Conservation (phyloP, 441 rosid genomes). For the Bocquillonia castaneifolia region DNA sequence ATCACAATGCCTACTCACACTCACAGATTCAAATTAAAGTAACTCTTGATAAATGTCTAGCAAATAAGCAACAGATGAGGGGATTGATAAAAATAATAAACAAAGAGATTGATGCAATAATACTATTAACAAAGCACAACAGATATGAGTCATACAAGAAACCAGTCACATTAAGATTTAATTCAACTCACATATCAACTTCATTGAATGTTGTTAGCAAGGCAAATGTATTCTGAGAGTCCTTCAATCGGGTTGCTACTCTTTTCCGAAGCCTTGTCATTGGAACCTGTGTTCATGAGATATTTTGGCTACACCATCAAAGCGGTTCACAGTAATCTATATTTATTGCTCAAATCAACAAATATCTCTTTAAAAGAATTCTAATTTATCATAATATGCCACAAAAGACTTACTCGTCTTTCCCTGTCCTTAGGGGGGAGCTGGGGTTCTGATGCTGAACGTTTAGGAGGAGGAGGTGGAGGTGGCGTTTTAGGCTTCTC, state of each 20-base stretch:
- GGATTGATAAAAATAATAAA: background rate
- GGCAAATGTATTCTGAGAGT: conserved; percentile 93
- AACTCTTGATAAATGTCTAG: background rate
- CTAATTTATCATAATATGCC: conserved; percentile 7
- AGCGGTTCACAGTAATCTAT: conserved; percentile 3
- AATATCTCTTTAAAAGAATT: background rate
- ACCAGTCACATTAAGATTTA: background rate
- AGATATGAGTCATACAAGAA: background rate
- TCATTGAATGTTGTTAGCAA: conserved; percentile 94
- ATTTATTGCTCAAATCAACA: background rate
- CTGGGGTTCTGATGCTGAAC: conserved; percentile 76
- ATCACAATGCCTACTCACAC: background rate
- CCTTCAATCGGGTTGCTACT: conserved; percentile 82
- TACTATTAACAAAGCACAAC: background rate
- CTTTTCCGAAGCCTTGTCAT: conserved; percentile 96
- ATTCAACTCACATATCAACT: conserved; percentile 82
- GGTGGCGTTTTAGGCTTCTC: conserved; percentile 58
- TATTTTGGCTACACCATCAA: conserved; percentile 21
- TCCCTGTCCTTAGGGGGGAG: conserved; percentile 97
- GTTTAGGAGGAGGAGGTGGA: conserved; percentile 53
- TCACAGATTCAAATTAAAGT: background rate
- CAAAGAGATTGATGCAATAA: background rate
- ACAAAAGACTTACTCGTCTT: conserved; percentile 64
- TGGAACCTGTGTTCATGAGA: conserved; percentile 61
- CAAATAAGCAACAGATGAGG: background rate